Percentiles rank a stretch among this genome's conserved stretches.
Evolutionary conservation across 2,329 filamentous ascomycete species (phyloP).

Genomic region (Microascus cirrosus): DNA sequence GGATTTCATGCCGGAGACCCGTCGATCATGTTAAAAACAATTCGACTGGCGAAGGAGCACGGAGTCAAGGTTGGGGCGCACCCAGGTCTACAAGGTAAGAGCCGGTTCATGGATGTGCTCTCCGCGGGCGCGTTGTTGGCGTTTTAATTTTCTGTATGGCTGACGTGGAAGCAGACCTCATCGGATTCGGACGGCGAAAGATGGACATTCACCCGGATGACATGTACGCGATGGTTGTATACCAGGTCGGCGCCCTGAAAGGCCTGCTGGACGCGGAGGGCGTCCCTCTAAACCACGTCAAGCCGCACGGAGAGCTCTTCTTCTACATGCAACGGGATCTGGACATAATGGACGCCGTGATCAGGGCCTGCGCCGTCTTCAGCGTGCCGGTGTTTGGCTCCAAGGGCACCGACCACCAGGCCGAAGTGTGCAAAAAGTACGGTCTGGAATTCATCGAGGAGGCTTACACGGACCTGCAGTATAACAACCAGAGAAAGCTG

Average conservation of each 20-base stretch:
- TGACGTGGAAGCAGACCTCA: background rate
- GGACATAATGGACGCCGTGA: background rate
- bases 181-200: conserved; percentile 7
- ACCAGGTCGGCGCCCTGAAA: conserved; percentile 7
- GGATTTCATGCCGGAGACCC: conserved; percentile 8
- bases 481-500: background rate
- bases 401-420: background rate
- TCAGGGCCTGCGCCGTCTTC: background rate
- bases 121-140: background rate
- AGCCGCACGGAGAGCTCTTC: background rate
- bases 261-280: conserved; percentile 9
- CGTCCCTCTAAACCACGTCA: conserved; percentile 10
- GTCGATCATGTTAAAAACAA: conserved; percentile 6
- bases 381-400: background rate
- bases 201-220: conserved; percentile 6
- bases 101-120: background rate
- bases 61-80: conserved; percentile 6
- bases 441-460: background rate
- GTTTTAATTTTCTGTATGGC: background rate
- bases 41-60: conserved; percentile 3
- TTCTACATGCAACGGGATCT: background rate
- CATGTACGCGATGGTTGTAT: conserved; percentile 6
- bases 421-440: background rate
- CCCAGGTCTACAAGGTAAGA: conserved; percentile 1
- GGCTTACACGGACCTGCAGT: background rate